Conservation (phyloP, 1,284 basidiomycete species). For the Xerocomus nothofagi region DNA sequence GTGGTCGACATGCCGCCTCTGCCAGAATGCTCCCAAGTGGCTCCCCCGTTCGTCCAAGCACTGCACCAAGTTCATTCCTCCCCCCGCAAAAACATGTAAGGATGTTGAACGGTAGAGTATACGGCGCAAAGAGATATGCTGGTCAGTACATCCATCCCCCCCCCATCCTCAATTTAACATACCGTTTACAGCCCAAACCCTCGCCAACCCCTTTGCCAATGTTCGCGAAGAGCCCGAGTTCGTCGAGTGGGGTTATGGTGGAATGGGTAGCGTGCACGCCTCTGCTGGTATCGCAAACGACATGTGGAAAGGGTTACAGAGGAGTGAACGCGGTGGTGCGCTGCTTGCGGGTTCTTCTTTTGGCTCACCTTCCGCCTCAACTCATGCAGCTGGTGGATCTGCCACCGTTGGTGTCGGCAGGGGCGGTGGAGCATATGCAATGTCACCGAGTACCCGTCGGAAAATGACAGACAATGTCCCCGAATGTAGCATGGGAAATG, state of each 20-base stretch:
- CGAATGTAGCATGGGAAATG: conserved; percentile 29
- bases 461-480: conserved; percentile 22
- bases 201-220: conserved; percentile 51
- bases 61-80: conserved; percentile 9
- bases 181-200: conserved; percentile 18
- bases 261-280: conserved; percentile 69
- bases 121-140: conserved; percentile 52
- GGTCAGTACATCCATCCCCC: conserved; percentile 26
- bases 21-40: conserved; percentile 6
- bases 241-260: conserved; percentile 84
- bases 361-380: not conserved
- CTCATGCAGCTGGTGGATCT: not conserved
- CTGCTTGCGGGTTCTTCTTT: conserved; percentile 19
- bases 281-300: conserved; percentile 30
- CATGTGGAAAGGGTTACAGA: conserved; percentile 34
- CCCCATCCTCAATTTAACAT: not conserved
- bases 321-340: conserved; percentile 29
- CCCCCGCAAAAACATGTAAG: conserved; percentile 38
- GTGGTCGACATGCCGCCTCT: conserved; percentile 27
- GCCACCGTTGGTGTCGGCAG: conserved; percentile 1
- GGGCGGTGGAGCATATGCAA: conserved; percentile 10
- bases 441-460: conserved; percentile 7
- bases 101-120: conserved; percentile 79
- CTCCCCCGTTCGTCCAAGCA: conserved; percentile 13
- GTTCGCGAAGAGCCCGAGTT: conserved; percentile 67